Base-by-base conservation (phyloP, 169 alveolate species). In the Plasmodium yoelii region DNA sequence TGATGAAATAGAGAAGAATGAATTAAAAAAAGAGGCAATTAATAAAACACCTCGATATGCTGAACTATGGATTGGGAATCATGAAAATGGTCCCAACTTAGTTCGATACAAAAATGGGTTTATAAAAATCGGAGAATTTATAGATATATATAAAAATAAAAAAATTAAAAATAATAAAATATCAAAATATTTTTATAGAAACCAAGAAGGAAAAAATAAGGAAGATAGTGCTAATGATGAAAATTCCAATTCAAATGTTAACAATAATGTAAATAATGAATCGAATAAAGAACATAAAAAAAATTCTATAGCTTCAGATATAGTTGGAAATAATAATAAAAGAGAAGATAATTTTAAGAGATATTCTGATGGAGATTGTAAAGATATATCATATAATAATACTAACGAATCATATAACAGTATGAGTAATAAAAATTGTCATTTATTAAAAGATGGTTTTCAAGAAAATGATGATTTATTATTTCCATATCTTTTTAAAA, bases 21-120 rank as follows among this genome's bases (percentile, higher is more conserved):
- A 8, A 15, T 1, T 8, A n/a, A n/a, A 15, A 10, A 49, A 69
- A 22, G 53, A 49, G 10, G 0, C 59, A 51, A 51, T 1, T 51
- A 22, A 51, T 51, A 51, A 12, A 0, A 0, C 59, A 0, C 24
- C 63, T 34, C 90, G 80, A 19, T 93, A 88, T 53, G 94, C 96
- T 22, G 96, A 93, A 68, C 57, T 93, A 46, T 93, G 96, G 96
- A 65, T 93, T 3, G 96, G 96, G 4, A 87, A 87, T 59, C 96
- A 93, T 59, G 88, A 53, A 19, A 87, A 92, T 47, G 93, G 94
- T 18, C 96, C 95, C 6, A 77, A 77, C 28, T 77, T 77, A 47
- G 69, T 77, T 12, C 55, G 63, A 3, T 77, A 90, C 90, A 63
- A 55, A 44, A 47, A 92, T 88, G 59, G 49, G 53, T 34, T 72